Conservation (phyloP, 139 green algal genomes). For the Desmodesmus armatus region DNA sequence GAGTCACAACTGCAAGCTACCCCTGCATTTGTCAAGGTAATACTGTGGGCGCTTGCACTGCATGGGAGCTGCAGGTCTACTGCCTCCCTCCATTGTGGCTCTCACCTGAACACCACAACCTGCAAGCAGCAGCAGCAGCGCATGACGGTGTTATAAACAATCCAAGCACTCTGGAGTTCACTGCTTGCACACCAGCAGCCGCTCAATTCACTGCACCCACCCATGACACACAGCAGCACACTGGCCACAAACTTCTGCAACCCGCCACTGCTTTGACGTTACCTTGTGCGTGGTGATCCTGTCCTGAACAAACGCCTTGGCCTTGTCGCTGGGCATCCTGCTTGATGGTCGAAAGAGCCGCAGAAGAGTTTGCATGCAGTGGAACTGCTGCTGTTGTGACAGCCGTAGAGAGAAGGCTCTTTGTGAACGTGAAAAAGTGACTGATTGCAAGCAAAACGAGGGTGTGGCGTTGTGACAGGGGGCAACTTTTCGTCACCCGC, state of each 20-base stretch:
- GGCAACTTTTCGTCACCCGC: too few relatives aligned
- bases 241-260: not conserved
- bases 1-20: too few relatives aligned
- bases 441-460: too few relatives aligned
- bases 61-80: too few relatives aligned
- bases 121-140: not conserved
- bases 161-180: not conserved
- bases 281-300: constrained; percentile 39
- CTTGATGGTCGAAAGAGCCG: not conserved
- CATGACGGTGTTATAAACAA: not conserved
- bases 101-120: constrained; percentile 43
- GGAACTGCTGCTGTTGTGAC: too few relatives aligned
- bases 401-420: too few relatives aligned
- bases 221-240: not conserved
- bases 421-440: too few relatives aligned
- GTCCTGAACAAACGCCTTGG: constrained; percentile 18
- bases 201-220: not conserved
- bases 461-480: too few relatives aligned
- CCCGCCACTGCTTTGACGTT: not conserved
- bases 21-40: too few relatives aligned
- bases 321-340: constrained; percentile 5
- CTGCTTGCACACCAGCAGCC: not conserved
- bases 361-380: constrained; percentile 31
- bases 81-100: too few relatives aligned
- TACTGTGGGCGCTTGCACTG: too few relatives aligned